Conservation (phyloP, 805 yeast genomes). For the Candida vartiovaarae region DNA sequence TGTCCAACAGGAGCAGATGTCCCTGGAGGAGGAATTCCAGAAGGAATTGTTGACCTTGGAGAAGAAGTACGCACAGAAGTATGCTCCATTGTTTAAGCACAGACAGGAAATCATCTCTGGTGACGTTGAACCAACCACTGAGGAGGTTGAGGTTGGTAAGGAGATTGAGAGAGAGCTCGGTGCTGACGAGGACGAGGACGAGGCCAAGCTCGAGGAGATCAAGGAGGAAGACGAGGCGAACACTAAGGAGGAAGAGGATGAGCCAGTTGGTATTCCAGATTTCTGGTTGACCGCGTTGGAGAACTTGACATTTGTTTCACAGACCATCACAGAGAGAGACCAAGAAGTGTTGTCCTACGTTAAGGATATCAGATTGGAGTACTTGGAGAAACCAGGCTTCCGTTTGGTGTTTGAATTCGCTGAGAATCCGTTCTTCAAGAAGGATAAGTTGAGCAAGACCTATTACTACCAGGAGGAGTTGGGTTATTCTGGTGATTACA, state of each 20-base stretch:
- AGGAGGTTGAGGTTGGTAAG: constrained; percentile 75
- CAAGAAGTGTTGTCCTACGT: constrained; percentile 70
- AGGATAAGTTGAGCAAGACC: constrained; percentile 68
- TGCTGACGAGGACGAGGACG: constrained; percentile 36
- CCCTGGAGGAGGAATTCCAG: constrained; percentile 86
- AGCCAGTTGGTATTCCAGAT: constrained; percentile 73
- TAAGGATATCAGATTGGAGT: constrained; percentile 67
- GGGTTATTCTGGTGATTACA: constrained; percentile 92
- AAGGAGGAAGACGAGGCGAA: constrained; percentile 35
- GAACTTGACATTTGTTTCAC: constrained; percentile 73
- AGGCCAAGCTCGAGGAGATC: constrained; percentile 8
- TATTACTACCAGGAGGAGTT: constrained; percentile 91
- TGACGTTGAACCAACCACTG: constrained; percentile 63
- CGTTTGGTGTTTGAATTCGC: constrained; percentile 75
- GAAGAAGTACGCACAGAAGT: constrained; percentile 64
- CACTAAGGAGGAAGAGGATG: constrained; percentile 37
- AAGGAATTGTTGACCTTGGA: constrained; percentile 82
- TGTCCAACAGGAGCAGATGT: constrained; percentile 71
- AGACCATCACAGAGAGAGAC: constrained; percentile 85
- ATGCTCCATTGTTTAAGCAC: constrained; percentile 67
- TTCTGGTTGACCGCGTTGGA: constrained; percentile 97
- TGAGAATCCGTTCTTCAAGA: constrained; percentile 70
- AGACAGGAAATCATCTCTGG: constrained; percentile 74
- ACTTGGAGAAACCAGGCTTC: constrained; percentile 83
- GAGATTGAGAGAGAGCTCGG: constrained; percentile 52